Evolutionary conservation across 2,329 filamentous ascomycete genomes (phyloP), one percentile per base, ranked within the genome.

Genomic region (Xylariaceae sp.): DNA sequence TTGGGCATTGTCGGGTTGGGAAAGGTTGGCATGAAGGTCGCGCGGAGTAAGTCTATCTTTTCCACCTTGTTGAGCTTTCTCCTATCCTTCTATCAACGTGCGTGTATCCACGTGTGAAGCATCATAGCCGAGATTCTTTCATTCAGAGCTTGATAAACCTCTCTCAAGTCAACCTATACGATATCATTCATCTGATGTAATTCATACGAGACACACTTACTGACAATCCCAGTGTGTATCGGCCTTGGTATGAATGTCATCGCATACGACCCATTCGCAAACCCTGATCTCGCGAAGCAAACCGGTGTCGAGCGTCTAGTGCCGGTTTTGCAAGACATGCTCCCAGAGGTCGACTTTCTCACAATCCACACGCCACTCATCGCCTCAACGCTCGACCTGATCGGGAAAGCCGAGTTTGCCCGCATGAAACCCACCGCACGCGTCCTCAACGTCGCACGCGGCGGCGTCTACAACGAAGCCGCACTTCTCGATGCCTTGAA

Each of bases 11-110:
- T 94, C 45, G 90, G 90, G 1, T 75, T 92, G 30, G 90, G 90
- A n/a, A 92, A 92, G 76, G 89, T 93, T 34, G 90, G 90, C 18
- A 79, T 92, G 70, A 89, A 88, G 54, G 89, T 93, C 13, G 90
- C 89, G 15, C 60, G 62, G 23, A 60, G 62, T 64, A 59, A 64
- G 62, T 59, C 23, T 6, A 10, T 39, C 4, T 13, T 15, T 34
- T 4, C n/a, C 17, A 10, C n/a, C n/a, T 34, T 2, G 15, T 39
- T 39, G n/a, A 50, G 3, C 47, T 35, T 13, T 18, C 30, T 45
- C 2, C 10, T 17, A 23, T 56, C 53, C n/a, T 37, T 34, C 30
- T 44, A n/a, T 18, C 7, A 49, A 45, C 9, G 2, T 45, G 9
- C 42, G 42, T 45, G 10, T n/a, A 18, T 10, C 5, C 47, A 3